Evolutionary conservation across 352 stramenopile species (phyloP), one percentile per base, ranked within the genome.

Genomic region (Phytophthora boehmeriae): DNA sequence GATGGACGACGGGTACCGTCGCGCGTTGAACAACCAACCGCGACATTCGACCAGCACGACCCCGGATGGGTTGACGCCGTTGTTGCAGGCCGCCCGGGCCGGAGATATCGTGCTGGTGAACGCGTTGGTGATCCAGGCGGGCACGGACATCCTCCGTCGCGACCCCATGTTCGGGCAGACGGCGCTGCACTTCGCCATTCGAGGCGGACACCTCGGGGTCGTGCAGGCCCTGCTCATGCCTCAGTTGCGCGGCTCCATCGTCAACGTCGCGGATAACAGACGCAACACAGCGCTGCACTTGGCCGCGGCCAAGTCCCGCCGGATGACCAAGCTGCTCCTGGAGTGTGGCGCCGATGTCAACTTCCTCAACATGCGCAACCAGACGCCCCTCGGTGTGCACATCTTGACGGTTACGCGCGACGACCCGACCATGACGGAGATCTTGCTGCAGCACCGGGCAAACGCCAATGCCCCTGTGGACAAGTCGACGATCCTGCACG

Each of bases 71-170:
- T 70, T 90, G 53, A 89, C 83, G 36, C 86, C 86, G 34, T 57
- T 91, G 56, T 66, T 91, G 14, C 75, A 88, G 45, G 81, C 81
- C 4, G 81, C 81, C 8, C 62, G 75, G n/a, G 69, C 78, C 4
- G 81, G 81, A 11, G 79, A 89, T 52, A 75, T 91, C 16, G 75
- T 91, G 25, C 55, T 88, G 4, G 68, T 91, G 16, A 91, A 91
- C 38, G 79, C 81, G 13, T 54, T 91, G 2, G 64, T 89, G n/a
- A 82, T 91, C 47, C 81, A 91, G 58, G 71, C 79, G 0, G 81
- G 80, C 23, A 91, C 81, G 9, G 81, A 91, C 45, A 82, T 91
- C 27, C 54, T 91, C 22, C 77, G 81, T 8, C 76, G 81, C 11
- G 81, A 91, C 53, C 79, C 81, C n/a, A 68, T 78, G 50, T 89